Conservation (phyloP, 495 filamentous ascomycete species). For the Tuber brumale region DNA sequence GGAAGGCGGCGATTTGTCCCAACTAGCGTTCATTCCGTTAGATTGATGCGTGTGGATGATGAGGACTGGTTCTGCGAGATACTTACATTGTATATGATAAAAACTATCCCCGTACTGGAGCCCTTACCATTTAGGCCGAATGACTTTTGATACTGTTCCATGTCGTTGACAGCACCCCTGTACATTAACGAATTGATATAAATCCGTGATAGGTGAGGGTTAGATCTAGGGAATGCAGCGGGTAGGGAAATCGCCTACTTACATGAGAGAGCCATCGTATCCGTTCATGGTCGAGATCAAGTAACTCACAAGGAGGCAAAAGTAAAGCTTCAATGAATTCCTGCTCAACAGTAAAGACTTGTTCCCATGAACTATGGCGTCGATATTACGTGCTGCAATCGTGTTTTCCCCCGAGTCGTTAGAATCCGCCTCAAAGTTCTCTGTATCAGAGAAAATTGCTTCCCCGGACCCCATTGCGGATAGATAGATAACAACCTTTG, state of each 20-base stretch:
- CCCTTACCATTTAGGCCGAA: slow-evolving; percentile 37
- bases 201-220: background rate
- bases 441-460: background rate
- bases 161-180: slow-evolving; percentile 48
- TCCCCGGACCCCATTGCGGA: slow-evolving; percentile 19
- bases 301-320: slow-evolving; percentile 46
- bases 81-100: slow-evolving; percentile 52
- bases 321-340: slow-evolving; percentile 49
- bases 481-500: background rate
- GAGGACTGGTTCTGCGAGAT: slow-evolving; percentile 23
- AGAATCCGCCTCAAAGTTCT: background rate
- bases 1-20: slow-evolving; percentile 53
- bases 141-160: slow-evolving; percentile 44
- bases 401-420: slow-evolving; percentile 29
- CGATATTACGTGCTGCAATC: slow-evolving; percentile 43
- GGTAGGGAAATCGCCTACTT: background rate
- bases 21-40: slow-evolving; percentile 31
- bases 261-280: slow-evolving; percentile 48
- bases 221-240: background rate
- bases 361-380: slow-evolving; percentile 44
- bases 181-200: background rate
- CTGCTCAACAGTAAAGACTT: slow-evolving; percentile 46
- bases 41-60: slow-evolving; percentile 47
- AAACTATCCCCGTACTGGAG: slow-evolving; percentile 48
- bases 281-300: slow-evolving; percentile 50